Base-by-base conservation (phyloP, 768 basidiomycete species). In the Auriscalpium vulgare region DNA sequence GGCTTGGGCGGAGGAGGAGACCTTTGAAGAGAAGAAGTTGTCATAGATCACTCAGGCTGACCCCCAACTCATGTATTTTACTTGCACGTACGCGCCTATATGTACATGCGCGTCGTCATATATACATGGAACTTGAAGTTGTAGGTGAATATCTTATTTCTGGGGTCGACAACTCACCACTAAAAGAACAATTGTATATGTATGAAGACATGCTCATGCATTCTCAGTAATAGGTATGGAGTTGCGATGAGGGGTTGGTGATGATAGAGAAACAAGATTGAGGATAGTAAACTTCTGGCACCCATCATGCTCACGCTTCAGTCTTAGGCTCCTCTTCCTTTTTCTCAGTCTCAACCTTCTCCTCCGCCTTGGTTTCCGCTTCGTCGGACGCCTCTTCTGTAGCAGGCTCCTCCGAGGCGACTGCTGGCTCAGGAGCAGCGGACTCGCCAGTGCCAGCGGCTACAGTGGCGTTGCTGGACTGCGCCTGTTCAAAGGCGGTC, bases 401-500 rank as follows among this genome's bases (percentile, higher is more conserved):
- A 57, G 65, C 66, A 51, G 55, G 37, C 66, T 61, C 65, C 67
- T 69, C 58, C 35, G 67, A 62, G 47, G 65, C 67, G 17, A 64
- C 61, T 11, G 67, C 60, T 59, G 69, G 57, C 6, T 61, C 59
- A 38, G 61, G 66, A 56, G 68, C 65, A 29, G 62, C 63, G 49
- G 67, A 65, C 10, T 61, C 62, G 36, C 59, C 56, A 52, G 65
- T 58, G 23, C 59, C 48, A 48, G 43, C 57, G 58, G 57, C 62
- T 63, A 49, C 65, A 56, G 55, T 67, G 64, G 51, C 72, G 65
- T 94, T 95, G 59, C 67, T 78, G 68, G 77, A 78, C 75, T 90
- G 91, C 54, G 88, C 94, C 6, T 80, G 74, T 72, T 97, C 92
- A 70, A 98, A 99, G 52, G 82, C 87, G 40, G 74, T 71, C 79